Evolutionary conservation across 1,284 basidiomycete species (phyloP).

Genomic region (Mycena citricolor): DNA sequence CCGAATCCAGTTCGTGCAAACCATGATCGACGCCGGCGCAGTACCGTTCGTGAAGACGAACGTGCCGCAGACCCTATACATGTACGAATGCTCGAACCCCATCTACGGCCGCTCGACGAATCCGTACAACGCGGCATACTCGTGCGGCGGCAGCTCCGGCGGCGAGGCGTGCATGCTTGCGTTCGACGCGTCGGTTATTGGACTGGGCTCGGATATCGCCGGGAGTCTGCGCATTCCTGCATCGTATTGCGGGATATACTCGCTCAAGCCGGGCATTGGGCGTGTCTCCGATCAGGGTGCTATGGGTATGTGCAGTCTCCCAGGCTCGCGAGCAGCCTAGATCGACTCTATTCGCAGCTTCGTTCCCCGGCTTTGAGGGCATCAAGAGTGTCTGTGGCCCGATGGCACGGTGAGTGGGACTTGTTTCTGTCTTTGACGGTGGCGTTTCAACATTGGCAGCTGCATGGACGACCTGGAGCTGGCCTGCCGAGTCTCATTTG

Average conservation of each 20-base stretch:
- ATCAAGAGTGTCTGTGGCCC: slow-evolving; percentile 65
- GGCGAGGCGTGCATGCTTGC: slow-evolving; percentile 78
- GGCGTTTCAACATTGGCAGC: slow-evolving; percentile 1
- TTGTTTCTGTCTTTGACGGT: not conserved
- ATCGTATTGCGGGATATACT: slow-evolving; percentile 78
- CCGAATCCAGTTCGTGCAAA: slow-evolving; percentile 47
- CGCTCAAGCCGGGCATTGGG: slow-evolving; percentile 68
- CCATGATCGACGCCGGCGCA: slow-evolving; percentile 49
- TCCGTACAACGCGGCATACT: slow-evolving; percentile 63
- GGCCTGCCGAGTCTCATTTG: slow-evolving; percentile 38
- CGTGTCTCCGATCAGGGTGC: slow-evolving; percentile 53
- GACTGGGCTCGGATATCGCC: slow-evolving; percentile 78
- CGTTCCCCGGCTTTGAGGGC: slow-evolving; percentile 66
- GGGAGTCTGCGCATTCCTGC: slow-evolving; percentile 82
- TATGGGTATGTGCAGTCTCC: slow-evolving; percentile 40
- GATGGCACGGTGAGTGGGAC: slow-evolving; percentile 59
- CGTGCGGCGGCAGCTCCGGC: slow-evolving; percentile 77
- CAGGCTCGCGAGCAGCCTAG: not conserved
- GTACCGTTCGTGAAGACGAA: slow-evolving; percentile 58
- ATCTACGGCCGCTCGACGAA: slow-evolving; percentile 77
- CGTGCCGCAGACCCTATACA: slow-evolving; percentile 79
- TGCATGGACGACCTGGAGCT: slow-evolving; percentile 24
- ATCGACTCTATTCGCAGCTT: slow-evolving; percentile 34
- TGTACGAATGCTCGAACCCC: slow-evolving; percentile 86
- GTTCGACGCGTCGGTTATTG: slow-evolving; percentile 74